These are phyloP conservation scores for Saccharomycopsis crataegensis DNA, from an alignment of 1,139 yeast species.

Conservation along the genomic window DNA sequence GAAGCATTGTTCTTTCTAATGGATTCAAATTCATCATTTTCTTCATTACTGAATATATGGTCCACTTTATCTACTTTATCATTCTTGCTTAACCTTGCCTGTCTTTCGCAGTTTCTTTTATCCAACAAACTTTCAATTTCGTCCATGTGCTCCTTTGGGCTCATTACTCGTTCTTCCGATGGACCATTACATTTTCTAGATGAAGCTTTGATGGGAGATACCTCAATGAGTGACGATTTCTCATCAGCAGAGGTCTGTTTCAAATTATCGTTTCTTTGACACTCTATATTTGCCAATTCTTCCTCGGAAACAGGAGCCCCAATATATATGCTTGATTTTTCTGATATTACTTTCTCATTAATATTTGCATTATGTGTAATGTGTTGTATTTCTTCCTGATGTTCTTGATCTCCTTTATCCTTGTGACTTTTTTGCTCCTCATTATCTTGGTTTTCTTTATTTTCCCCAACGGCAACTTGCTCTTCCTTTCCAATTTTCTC, in stretches of 20 bases:
- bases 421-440: not conserved
- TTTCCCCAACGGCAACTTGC: not conserved
- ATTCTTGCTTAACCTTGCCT: not conserved
- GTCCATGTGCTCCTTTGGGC: constrained; percentile 8
- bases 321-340: too few relatives aligned
- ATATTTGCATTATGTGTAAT: too few relatives aligned
- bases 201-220: too few relatives aligned
- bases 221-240: too few relatives aligned
- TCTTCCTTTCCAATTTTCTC: not conserved
- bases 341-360: too few relatives aligned
- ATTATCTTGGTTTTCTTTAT: not conserved
- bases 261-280: too few relatives aligned
- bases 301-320: too few relatives aligned
- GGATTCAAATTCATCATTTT: constrained; percentile 5
- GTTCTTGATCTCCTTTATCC: not conserved
- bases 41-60: constrained; percentile 9
- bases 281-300: too few relatives aligned
- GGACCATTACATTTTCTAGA: too few relatives aligned
- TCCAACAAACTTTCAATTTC: constrained; percentile 11
- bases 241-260: too few relatives aligned
- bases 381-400: too few relatives aligned
- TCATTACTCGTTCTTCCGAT: not conserved
- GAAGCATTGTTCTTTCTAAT: constrained; percentile 2
- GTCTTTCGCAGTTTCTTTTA: not conserved
- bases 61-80: not conserved